Evolutionary conservation across 768 basidiomycete genomes (phyloP).

Genomic region (Tulasnella sp.): DNA sequence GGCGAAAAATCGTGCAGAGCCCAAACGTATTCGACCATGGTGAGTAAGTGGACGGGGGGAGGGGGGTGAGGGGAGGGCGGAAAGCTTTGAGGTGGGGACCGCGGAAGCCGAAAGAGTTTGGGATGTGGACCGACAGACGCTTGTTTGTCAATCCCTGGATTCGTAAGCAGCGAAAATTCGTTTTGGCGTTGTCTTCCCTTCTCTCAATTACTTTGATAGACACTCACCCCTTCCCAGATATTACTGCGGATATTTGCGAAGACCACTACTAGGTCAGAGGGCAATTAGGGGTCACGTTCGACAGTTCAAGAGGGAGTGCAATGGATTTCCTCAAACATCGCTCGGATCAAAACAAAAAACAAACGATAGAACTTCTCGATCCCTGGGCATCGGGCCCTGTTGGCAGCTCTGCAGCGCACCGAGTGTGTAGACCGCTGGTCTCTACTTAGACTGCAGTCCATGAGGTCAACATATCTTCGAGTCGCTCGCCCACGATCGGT

Average conservation of each 20-base stretch:
- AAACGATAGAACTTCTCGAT: too few species aligned
- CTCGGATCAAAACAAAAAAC: background rate
- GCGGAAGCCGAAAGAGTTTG: constrained; percentile 7
- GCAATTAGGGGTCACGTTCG: background rate
- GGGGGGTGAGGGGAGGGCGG: background rate
- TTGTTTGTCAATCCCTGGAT: background rate
- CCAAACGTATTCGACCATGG: constrained; percentile 44
- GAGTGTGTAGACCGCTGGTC: too few species aligned
- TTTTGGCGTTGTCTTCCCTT: background rate
- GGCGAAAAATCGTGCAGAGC: constrained; percentile 82
- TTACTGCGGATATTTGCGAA: background rate
- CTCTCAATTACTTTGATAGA: background rate
- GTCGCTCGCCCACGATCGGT: background rate
- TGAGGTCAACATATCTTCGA: background rate
- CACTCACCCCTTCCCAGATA: background rate
- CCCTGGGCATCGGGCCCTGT: too few species aligned
- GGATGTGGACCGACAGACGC: background rate
- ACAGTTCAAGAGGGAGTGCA: background rate
- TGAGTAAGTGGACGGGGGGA: background rate
- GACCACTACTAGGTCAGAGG: background rate
- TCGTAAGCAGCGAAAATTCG: background rate
- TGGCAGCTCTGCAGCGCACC: too few species aligned
- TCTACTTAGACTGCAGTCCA: background rate
- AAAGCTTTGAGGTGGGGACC: background rate
- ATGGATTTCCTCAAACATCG: background rate